Conservation (phyloP, 1,139 yeast species). For the Zygotorulaspora mrakii region DNA sequence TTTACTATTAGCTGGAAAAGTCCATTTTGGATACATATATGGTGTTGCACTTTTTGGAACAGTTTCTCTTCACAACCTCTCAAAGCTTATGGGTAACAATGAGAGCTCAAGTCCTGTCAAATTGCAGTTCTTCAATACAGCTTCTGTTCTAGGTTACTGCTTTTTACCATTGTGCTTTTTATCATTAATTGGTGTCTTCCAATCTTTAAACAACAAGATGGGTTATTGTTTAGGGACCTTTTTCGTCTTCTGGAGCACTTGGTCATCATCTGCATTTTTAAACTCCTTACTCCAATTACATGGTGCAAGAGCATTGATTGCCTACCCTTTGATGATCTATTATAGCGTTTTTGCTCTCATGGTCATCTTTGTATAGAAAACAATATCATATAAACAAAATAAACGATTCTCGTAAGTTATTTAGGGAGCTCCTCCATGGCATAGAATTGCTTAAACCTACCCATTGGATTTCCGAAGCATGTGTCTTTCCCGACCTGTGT, state of each 20-base stretch:
- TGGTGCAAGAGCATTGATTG: constrained; percentile 84
- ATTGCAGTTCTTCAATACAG: constrained; percentile 39
- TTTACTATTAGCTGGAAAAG: constrained; percentile 79
- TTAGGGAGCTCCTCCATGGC: no score
- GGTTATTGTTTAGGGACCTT: constrained; percentile 71
- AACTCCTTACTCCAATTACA: constrained; percentile 79
- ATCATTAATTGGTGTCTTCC: constrained; percentile 66
- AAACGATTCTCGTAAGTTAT: no score
- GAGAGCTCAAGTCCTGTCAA: constrained; percentile 26
- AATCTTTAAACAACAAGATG: constrained; percentile 62
- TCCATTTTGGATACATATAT: constrained; percentile 93
- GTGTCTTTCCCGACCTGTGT: no score
- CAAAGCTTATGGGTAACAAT: constrained; percentile 65
- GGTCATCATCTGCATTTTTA: constrained; percentile 89
- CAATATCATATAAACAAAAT: no score
- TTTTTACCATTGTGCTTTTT: constrained; percentile 82
- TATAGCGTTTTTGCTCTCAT: constrained; percentile 92
- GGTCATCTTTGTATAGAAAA: constrained; percentile 76
- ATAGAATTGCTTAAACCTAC: no score
- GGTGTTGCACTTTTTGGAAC: constrained; percentile 96
- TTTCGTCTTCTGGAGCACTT: constrained; percentile 90
- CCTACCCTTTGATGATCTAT: constrained; percentile 89
- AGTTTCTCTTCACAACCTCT: constrained; percentile 72
- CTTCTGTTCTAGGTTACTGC: constrained; percentile 92
- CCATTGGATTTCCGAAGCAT: no score